phyloP scores from a whole-genome alignment of 2,329 filamentous ascomycete genomes.

The Cadophora sp. region DNA sequence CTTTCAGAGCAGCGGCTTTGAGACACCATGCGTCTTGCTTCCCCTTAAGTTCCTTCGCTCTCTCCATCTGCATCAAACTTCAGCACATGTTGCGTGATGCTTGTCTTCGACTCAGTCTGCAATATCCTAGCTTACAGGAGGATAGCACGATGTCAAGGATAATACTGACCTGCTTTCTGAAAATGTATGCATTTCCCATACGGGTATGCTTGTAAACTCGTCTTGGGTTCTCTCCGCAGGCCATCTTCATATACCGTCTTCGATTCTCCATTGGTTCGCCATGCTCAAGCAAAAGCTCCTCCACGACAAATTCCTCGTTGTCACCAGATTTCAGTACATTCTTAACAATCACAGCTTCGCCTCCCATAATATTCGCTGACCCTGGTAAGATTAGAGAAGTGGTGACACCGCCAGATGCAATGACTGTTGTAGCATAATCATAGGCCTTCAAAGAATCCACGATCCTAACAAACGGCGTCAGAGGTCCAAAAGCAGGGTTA shows the following conservation, averaged over 20 bases:
- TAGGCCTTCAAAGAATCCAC: conserved; percentile 51
- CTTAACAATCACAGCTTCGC: conserved; percentile 52
- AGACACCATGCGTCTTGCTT: conserved; percentile 47
- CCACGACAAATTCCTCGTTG: conserved; percentile 48
- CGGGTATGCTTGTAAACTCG: conserved; percentile 47
- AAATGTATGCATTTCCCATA: conserved; percentile 49
- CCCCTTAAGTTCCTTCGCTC: conserved; percentile 46
- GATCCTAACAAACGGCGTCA: conserved; percentile 49
- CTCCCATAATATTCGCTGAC: conserved; percentile 53
- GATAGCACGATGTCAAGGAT: not conserved
- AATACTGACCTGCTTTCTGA: conserved; percentile 43
- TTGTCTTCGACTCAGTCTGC: not conserved
- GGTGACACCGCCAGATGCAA: conserved; percentile 53
- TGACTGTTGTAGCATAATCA: conserved; percentile 47
- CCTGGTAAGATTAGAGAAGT: conserved; percentile 54
- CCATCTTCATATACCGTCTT: conserved; percentile 53
- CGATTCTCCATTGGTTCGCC: conserved; percentile 45
- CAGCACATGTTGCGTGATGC: not conserved
- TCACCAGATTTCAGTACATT: conserved; percentile 47
- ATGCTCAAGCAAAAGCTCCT: conserved; percentile 51
- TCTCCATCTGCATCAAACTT: conserved; percentile 41
- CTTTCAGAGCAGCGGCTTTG: conserved; percentile 35
- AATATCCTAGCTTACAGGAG: too few species aligned
- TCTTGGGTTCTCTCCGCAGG: conserved; percentile 54
- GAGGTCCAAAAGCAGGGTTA: conserved; percentile 42